These are phyloP conservation scores for Boletus fagicola DNA, from an alignment of 768 basidiomycete genomes.

Conservation along the genomic window DNA sequence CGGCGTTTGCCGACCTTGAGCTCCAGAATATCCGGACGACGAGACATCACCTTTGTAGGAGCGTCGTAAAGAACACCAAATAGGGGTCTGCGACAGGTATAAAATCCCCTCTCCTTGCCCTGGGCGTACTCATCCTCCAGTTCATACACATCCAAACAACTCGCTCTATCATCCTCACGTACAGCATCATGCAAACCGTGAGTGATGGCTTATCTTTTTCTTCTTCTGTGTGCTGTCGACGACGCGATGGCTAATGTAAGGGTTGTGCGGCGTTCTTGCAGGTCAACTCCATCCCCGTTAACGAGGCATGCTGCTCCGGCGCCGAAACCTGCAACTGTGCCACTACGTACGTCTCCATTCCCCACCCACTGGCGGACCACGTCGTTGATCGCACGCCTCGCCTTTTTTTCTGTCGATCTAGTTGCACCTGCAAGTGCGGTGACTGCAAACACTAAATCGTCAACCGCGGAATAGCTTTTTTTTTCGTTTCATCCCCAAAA, in stretches of 20 bases:
- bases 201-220: background rate
- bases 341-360: background rate
- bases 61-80: conserved; percentile 3
- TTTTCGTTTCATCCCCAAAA: background rate
- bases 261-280: background rate
- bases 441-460: conserved; percentile 14
- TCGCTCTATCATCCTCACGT: background rate
- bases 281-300: conserved; percentile 5
- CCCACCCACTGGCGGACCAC: background rate
- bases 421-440: conserved; percentile 15
- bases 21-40: no score
- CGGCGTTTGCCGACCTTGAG: background rate
- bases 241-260: background rate
- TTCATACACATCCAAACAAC: background rate
- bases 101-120: background rate
- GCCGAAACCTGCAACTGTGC: conserved; percentile 3
- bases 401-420: background rate
- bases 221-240: background rate
- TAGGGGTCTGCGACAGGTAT: background rate
- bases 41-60: background rate
- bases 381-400: background rate
- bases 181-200: conserved; percentile 22
- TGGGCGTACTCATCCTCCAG: background rate
- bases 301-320: conserved; percentile 17
- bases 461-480: background rate